These are phyloP conservation scores for Hyphopichia wangnamkhiaoensis DNA, from an alignment of 1,139 yeast genomes.

Conservation along the genomic window DNA sequence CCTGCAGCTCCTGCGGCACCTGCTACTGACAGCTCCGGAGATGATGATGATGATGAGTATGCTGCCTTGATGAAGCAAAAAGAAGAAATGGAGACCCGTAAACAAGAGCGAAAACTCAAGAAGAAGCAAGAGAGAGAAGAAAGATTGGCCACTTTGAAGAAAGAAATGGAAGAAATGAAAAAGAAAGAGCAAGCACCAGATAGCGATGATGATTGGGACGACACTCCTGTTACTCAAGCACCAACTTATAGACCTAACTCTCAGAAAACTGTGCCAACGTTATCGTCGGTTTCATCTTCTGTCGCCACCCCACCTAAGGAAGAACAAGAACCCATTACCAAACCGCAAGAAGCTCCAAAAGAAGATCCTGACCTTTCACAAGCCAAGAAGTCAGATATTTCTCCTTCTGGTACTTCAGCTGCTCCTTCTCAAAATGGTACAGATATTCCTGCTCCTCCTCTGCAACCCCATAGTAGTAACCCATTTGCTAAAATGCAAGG, in stretches of 20 bases:
- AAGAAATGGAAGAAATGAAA: constrained; percentile 64
- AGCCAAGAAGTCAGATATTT: too few species aligned
- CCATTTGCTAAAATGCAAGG: constrained; percentile 37
- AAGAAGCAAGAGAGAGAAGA: constrained; percentile 58
- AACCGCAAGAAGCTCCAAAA: too few species aligned
- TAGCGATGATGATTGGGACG: constrained; percentile 40
- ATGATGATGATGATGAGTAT: constrained; percentile 51
- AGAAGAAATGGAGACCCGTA: constrained; percentile 49
- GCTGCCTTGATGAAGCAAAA: constrained; percentile 47
- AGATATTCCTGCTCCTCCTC: constrained; percentile 6
- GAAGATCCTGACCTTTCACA: too few species aligned
- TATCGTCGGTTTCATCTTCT: constrained; percentile 10
- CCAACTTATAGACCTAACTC: constrained; percentile 30
- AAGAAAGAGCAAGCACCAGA: constrained; percentile 33
- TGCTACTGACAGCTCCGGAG: constrained; percentile 28
- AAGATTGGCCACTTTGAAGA: constrained; percentile 57
- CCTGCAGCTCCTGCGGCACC: constrained; percentile 7
- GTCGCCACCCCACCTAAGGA: constrained; percentile 12
- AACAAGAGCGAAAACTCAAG: constrained; percentile 47
- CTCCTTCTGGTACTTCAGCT: constrained; percentile 1
- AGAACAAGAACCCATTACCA: too few species aligned
- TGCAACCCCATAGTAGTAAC: constrained; percentile 31
- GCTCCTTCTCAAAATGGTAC: constrained; percentile 5
- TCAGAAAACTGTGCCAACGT: constrained; percentile 6
- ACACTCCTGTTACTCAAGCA: constrained; percentile 25